A percentile compares a stretch with the other conserved stretches of the same genome.
phyloP scores from a whole-genome alignment of 2,329 filamentous ascomycete genomes.

The Botrytis hyacinthi region DNA sequence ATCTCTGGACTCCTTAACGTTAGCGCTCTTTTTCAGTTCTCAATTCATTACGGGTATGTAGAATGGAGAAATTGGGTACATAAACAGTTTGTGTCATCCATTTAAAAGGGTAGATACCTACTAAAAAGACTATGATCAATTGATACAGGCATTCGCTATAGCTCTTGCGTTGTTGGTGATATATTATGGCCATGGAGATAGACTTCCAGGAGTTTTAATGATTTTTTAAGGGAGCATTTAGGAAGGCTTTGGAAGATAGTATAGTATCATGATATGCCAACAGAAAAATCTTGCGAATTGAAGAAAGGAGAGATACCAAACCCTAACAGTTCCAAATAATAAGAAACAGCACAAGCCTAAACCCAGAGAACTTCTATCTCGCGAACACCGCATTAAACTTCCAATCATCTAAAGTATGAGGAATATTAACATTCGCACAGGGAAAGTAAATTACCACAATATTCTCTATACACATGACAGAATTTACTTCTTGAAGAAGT shows the following conservation, averaged over 20 bases:
- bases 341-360: not conserved
- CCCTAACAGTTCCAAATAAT: not conserved
- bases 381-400: too few species aligned
- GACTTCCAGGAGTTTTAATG: not conserved
- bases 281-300: not conserved
- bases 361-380: not conserved
- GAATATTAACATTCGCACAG: too few species aligned
- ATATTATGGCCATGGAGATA: not conserved
- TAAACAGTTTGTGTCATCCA: not conserved
- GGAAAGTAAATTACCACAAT: too few species aligned
- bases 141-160: not conserved
- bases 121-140: not conserved
- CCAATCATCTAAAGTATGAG: too few species aligned
- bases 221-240: not conserved
- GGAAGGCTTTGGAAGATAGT: not conserved
- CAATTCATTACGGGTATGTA: not conserved
- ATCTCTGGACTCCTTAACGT: fast-evolving
- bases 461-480: too few species aligned
- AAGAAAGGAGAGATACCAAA: not conserved
- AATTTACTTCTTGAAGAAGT: too few species aligned
- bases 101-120: fast-evolving
- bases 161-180: not conserved
- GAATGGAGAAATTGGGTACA: not conserved
- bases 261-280: not conserved
- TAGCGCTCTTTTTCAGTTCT: not conserved